These are phyloP conservation scores for Fusarium poae DNA, from an alignment of 2,329 filamentous ascomycete species.

Conservation along the genomic window DNA sequence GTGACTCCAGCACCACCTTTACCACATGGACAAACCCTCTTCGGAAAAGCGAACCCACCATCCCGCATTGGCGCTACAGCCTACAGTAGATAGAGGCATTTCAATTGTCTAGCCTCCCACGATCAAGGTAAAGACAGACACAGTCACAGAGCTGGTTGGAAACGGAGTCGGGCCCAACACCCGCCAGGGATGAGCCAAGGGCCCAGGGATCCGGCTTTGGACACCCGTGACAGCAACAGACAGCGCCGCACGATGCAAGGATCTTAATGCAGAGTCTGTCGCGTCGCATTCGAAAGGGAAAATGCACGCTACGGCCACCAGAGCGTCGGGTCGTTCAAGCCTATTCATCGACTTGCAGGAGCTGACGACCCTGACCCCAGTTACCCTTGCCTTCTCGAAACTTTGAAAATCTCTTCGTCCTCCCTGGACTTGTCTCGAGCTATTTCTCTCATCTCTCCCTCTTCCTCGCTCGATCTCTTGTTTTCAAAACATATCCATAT, in stretches of 20 bases:
- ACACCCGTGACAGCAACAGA: conserved; percentile 36
- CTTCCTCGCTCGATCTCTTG: conserved; percentile 27
- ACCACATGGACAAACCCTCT: conserved; percentile 29
- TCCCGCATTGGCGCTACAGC: conserved; percentile 24
- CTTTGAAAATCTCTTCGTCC: conserved; percentile 43
- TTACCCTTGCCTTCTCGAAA: conserved; percentile 32
- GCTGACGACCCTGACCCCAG: conserved; percentile 36
- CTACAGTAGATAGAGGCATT: conserved; percentile 32
- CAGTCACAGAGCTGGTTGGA: conserved; percentile 1
- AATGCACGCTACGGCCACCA: conserved; percentile 48
- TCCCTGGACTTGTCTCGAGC: conserved; percentile 34
- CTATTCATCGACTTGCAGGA: conserved; percentile 37
- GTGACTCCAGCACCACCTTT: conserved; percentile 25
- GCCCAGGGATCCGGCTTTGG: conserved; percentile 37
- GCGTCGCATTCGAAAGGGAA: conserved; percentile 44
- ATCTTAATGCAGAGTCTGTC: conserved; percentile 46
- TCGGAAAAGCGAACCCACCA: conserved; percentile 17
- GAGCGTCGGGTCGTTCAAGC: conserved; percentile 46
- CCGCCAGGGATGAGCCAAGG: conserved; percentile 34
- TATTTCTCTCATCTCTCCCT: conserved; percentile 33
- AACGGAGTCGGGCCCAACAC: conserved; percentile 18
- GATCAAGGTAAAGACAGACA: conserved; percentile 13
- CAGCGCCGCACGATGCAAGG: conserved; percentile 43
- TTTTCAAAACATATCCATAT: conserved; percentile 6
- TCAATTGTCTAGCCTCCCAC: conserved; percentile 16